Evolutionary conservation across 2,329 filamentous ascomycete species (phyloP).

Genomic region (Stachybotrys chlorohalonatus): DNA sequence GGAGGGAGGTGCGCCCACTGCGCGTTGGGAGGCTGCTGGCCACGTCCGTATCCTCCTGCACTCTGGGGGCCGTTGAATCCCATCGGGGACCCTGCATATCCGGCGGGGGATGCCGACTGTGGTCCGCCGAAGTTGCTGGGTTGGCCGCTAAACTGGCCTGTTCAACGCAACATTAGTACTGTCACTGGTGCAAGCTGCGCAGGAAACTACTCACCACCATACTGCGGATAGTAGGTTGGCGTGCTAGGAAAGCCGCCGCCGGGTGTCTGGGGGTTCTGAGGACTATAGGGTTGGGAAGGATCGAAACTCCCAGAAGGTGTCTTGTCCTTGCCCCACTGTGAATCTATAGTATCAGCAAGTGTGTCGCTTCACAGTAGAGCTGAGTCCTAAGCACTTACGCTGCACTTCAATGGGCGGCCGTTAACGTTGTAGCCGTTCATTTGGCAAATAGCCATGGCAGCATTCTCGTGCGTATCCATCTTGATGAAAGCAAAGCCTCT

Average conservation of each 20-base stretch:
- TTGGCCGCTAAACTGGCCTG: constrained; percentile 53
- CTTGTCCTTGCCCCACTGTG: constrained; percentile 97
- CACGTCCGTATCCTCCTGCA: constrained; percentile 78
- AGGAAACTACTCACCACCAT: constrained; percentile 55
- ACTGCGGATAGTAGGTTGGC: constrained; percentile 88
- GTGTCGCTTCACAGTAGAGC: background rate
- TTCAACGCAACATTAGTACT: background rate
- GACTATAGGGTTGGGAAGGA: constrained; percentile 61
- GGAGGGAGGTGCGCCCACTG: constrained; percentile 45
- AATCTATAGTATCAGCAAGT: background rate
- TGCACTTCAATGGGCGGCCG: constrained; percentile 93
- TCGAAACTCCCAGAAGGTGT: constrained; percentile 75
- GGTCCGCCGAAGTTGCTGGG: constrained; percentile 58
- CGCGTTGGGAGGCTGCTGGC: constrained; percentile 48
- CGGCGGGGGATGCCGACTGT: constrained; percentile 51
- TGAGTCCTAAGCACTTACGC: constrained; percentile 54
- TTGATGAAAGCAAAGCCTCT: constrained; percentile 98
- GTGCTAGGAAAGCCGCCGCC: constrained; percentile 67
- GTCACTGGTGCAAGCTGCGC: constrained; percentile 3
- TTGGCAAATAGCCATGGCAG: constrained; percentile 96
- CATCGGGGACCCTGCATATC: constrained; percentile 59
- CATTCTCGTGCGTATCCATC: constrained; percentile 98
- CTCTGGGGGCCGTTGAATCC: constrained; percentile 64
- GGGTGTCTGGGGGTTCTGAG: constrained; percentile 65
- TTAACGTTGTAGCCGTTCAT: constrained; percentile 98